Conservation (phyloP, 257 asterid genomes). For the Fraxinus anomala region DNA sequence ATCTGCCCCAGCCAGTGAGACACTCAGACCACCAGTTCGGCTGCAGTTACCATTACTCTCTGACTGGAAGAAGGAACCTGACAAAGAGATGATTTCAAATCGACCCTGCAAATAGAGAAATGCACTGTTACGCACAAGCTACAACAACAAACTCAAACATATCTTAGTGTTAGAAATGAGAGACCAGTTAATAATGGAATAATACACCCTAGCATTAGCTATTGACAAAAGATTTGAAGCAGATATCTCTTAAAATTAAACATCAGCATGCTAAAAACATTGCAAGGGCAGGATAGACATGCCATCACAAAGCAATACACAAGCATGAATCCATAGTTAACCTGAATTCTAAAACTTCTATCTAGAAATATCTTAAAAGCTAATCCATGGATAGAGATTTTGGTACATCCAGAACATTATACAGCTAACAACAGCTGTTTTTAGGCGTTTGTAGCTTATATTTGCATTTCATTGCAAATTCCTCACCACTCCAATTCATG, state of each 20-base stretch:
- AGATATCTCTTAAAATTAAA: neutral
- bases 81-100: slow-evolving; percentile 71
- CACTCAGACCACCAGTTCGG: slow-evolving; percentile 56
- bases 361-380: neutral
- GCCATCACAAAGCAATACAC: neutral
- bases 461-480: neutral
- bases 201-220: no score
- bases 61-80: slow-evolving; percentile 66
- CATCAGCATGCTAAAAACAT: neutral
- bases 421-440: neutral
- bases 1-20: slow-evolving; percentile 81
- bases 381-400: neutral
- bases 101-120: slow-evolving; percentile 64
- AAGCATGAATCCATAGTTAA: neutral
- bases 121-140: slow-evolving; percentile 1
- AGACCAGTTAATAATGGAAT: no score
- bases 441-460: neutral
- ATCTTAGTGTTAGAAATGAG: no score
- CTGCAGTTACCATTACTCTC: slow-evolving; percentile 58
- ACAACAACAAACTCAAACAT: slow-evolving; percentile 4
- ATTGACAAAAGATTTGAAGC: neutral
- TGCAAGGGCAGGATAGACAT: neutral
- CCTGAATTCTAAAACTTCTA: neutral
- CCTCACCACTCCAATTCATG: neutral
- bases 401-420: neutral